A percentile compares a stretch with the other conserved stretches of the same genome.
Evolutionary conservation across 2,329 filamentous ascomycete species (phyloP).

Genomic region (Calonectria henricotiae): DNA sequence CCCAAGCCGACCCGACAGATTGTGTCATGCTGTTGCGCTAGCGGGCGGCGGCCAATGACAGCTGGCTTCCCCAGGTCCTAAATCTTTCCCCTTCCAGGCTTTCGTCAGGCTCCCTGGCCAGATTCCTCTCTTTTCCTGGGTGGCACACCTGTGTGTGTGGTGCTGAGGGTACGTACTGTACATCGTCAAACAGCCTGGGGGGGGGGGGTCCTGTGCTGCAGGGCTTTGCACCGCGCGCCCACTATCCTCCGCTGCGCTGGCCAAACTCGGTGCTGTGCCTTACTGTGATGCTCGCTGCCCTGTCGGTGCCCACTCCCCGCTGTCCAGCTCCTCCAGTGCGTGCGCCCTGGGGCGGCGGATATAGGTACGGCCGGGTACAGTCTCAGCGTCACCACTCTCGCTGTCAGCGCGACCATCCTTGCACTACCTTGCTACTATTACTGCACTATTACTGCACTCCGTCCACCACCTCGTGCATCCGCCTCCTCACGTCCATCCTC

Average conservation of each 20-base stretch:
- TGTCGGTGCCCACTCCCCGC: constrained; percentile 21
- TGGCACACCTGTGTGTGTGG: constrained; percentile 17
- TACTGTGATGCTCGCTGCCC: constrained; percentile 6
- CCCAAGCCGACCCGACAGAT: constrained; percentile 55
- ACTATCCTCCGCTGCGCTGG: constrained; percentile 21
- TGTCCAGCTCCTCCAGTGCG: constrained; percentile 1
- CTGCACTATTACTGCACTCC: constrained; percentile 23
- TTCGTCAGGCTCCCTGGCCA: constrained; percentile 41
- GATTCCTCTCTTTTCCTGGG: constrained; percentile 43
- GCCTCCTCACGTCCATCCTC: constrained; percentile 40
- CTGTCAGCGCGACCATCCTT: constrained; percentile 33
- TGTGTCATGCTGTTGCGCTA: constrained; percentile 56
- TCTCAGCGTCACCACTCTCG: constrained; percentile 47
- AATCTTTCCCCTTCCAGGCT: constrained; percentile 51
- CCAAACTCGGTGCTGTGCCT: constrained; percentile 12
- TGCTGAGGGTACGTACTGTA: constrained; percentile 20
- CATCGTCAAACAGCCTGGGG: constrained; percentile 13
- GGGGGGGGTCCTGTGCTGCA: constrained; percentile 2
- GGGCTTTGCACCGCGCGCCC: constrained; percentile 19
- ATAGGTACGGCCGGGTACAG: constrained; percentile 52
- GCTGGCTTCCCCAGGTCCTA: constrained; percentile 52
- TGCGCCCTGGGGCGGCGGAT: constrained; percentile 43
- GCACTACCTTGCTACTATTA: constrained; percentile 41
- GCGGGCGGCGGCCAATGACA: constrained; percentile 49
- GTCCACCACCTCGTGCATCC: constrained; percentile 47